Conservation (phyloP, 768 basidiomycete species). For the Omphalotus guepiniiformis region DNA sequence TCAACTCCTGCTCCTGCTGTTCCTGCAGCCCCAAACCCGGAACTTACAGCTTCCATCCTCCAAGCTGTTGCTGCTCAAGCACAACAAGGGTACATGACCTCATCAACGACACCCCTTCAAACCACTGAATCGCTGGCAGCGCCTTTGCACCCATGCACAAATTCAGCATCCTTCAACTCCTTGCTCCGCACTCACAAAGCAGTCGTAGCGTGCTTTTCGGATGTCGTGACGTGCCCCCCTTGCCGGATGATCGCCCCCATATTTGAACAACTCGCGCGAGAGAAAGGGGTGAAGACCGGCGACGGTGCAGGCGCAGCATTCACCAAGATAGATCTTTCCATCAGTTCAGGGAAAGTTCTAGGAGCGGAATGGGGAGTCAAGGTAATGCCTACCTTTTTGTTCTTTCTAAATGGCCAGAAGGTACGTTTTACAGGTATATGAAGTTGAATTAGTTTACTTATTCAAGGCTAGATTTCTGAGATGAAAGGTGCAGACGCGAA, state of each 20-base stretch:
- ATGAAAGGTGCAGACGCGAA: constrained; percentile 66
- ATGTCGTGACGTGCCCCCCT: constrained; percentile 64
- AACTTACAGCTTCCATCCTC: constrained; percentile 49
- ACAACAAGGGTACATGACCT: constrained; percentile 21
- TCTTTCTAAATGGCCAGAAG: constrained; percentile 77
- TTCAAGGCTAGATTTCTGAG: constrained; percentile 59
- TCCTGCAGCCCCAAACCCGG: constrained; percentile 40
- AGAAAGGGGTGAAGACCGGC: constrained; percentile 40
- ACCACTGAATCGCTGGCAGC: constrained; percentile 51
- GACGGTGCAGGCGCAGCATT: constrained; percentile 60
- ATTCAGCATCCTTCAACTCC: constrained; percentile 64
- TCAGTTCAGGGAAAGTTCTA: constrained; percentile 58
- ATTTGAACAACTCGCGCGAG: constrained; percentile 73
- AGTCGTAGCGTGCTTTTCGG: constrained; percentile 80
- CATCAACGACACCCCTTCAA: constrained; percentile 22
- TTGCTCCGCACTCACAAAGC: constrained; percentile 65
- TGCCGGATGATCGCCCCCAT: constrained; percentile 82
- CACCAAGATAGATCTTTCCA: constrained; percentile 77
- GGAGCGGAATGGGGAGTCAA: constrained; percentile 61
- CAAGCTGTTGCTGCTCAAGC: constrained; percentile 56
- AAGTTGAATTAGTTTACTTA: constrained; percentile 3
- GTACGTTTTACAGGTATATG: constrained; percentile 28
- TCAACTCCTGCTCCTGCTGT: constrained; percentile 25
- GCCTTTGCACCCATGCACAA: constrained; percentile 70
- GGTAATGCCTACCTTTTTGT: constrained; percentile 86